These are phyloP conservation scores for Monoraphidium neglectum DNA, from an alignment of 139 green algal genomes.

Conservation along the genomic window DNA sequence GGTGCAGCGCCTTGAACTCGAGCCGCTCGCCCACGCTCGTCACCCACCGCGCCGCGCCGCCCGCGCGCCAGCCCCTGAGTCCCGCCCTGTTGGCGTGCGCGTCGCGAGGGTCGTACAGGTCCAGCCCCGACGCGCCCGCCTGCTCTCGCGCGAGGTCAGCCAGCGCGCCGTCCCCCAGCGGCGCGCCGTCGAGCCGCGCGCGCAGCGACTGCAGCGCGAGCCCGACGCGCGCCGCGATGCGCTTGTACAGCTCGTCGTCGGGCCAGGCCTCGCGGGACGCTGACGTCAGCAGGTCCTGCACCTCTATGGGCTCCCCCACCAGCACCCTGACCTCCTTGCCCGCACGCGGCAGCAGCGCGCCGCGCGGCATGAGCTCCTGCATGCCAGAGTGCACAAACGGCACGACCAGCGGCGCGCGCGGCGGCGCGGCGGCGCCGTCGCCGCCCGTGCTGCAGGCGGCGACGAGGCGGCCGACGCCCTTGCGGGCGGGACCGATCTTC, in stretches of 20 bases:
- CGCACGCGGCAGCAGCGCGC: constrained; percentile 58
- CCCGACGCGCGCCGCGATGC: constrained; percentile 46
- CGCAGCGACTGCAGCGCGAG: constrained; percentile 21
- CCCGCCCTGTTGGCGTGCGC: not conserved
- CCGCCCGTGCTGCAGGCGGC: constrained; percentile 37
- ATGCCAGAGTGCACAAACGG: constrained; percentile 91
- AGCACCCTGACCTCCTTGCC: constrained; percentile 62
- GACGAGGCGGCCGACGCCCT: constrained; percentile 80
- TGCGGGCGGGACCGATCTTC: constrained; percentile 60
- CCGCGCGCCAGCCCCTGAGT: not conserved
- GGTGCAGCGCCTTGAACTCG: constrained; percentile 35
- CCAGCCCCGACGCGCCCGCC: constrained; percentile 17
- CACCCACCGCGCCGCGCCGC: not conserved
- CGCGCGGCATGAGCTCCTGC: constrained; percentile 74
- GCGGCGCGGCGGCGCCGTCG: constrained; percentile 2
- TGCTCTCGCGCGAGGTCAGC: not conserved
- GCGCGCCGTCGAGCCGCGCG: constrained; percentile 19
- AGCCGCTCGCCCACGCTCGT: constrained; percentile 31
- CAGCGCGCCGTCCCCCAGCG: not conserved
- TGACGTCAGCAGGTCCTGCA: constrained; percentile 59
- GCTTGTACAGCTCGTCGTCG: constrained; percentile 50
- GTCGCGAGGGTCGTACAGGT: constrained; percentile 37
- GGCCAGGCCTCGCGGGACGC: constrained; percentile 44
- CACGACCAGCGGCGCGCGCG: constrained; percentile 70
- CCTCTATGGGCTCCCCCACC: constrained; percentile 71